A percentile compares a stretch with the other conserved stretches of the same genome.
Conservation (phyloP, 2,329 filamentous ascomycete species). For the Pseudogymnoascus sp. region DNA sequence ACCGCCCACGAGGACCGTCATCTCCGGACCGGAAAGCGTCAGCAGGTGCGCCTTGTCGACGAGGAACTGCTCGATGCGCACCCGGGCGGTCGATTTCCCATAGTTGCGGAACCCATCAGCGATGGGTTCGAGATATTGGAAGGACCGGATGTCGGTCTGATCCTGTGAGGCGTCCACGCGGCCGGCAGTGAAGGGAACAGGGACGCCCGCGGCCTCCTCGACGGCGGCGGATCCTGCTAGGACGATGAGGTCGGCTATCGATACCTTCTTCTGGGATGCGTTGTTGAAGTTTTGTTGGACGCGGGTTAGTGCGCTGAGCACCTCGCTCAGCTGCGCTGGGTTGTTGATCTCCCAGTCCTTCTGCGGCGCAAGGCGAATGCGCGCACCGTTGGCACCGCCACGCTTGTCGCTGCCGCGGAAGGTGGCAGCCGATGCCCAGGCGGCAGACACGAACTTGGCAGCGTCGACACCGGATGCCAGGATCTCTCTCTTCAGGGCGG, state of each 20-base stretch:
- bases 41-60: slow-evolving; percentile 67
- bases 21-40: slow-evolving; percentile 62
- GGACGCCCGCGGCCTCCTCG: slow-evolving; percentile 61
- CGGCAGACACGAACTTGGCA: slow-evolving; percentile 56
- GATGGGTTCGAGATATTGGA: slow-evolving; percentile 59
- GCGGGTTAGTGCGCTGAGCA: slow-evolving; percentile 33
- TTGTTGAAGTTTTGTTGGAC: too few species aligned
- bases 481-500: slow-evolving; percentile 62
- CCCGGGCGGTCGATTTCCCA: slow-evolving; percentile 54
- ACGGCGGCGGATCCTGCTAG: slow-evolving; percentile 64
- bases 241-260: slow-evolving; percentile 72
- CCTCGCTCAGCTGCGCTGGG: slow-evolving; percentile 56
- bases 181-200: slow-evolving; percentile 67
- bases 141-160: slow-evolving; percentile 61
- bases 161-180: slow-evolving; percentile 66
- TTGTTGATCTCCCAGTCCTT: slow-evolving; percentile 71
- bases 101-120: slow-evolving; percentile 80
- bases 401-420: slow-evolving; percentile 76
- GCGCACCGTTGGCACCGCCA: slow-evolving; percentile 73
- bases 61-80: slow-evolving; percentile 61
- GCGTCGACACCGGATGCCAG: slow-evolving; percentile 54
- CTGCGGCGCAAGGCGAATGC: slow-evolving; percentile 67
- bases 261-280: slow-evolving; percentile 51
- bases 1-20: slow-evolving; percentile 66
- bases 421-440: slow-evolving; percentile 64